Evolutionary conservation across 306 rosid genomes (phyloP).

Genomic region (Acacia melanoxylon): DNA sequence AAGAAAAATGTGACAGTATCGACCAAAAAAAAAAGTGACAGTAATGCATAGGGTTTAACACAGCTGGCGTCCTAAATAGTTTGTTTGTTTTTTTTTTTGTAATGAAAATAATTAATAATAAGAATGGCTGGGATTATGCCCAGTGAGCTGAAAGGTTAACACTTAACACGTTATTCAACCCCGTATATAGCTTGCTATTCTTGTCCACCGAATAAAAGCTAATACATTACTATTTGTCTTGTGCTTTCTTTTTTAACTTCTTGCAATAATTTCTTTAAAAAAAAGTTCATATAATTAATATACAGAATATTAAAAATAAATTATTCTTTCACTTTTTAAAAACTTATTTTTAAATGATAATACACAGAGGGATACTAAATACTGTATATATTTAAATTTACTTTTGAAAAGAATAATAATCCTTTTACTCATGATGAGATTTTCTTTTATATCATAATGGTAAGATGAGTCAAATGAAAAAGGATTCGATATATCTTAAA

Average conservation of each 20-base stretch:
- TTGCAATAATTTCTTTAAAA: background rate
- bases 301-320: background rate
- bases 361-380: too few relatives aligned
- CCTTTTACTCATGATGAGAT: too few relatives aligned
- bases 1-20: background rate
- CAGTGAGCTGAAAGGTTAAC: constrained; percentile 1
- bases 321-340: background rate
- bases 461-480: background rate
- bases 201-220: background rate
- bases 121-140: background rate
- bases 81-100: background rate
- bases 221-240: background rate
- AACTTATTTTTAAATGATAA: too few relatives aligned
- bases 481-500: background rate
- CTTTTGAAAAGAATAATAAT: too few relatives aligned
- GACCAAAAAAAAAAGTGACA: background rate
- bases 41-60: background rate
- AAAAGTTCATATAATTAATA: background rate
- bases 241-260: background rate
- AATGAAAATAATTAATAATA: background rate
- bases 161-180: background rate
- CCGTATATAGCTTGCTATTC: background rate
- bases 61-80: background rate
- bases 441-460: too few relatives aligned
- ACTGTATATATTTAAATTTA: too few relatives aligned